Evolutionary conservation across 495 filamentous ascomycete genomes (phyloP), one percentile per base, ranked within the genome.

Genomic region (Penicillium cosmopolitanum): DNA sequence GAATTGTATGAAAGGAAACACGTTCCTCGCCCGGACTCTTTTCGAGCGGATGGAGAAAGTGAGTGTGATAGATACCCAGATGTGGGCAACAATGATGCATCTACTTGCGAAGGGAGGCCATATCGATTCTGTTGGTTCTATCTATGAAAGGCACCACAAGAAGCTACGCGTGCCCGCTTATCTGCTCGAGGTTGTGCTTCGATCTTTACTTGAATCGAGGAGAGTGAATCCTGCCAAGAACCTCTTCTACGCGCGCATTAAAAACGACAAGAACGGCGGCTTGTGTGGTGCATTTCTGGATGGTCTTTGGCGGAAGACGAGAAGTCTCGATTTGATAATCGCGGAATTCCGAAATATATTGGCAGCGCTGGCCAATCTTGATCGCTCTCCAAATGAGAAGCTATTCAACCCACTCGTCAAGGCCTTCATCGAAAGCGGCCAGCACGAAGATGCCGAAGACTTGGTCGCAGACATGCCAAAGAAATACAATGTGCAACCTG

Each of bases 361-460:
- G 31, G 43, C 56, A 11, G 60, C 63, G 23, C 58, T 77, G 12
- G 54, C 61, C 4, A 61, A 66, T 0, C 40, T 77, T 21, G 57
- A 57, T 12, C 73, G 72, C 53, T 42, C 52, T 8, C 67, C 71
- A 21, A 79, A 69, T 5, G 71, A 73, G 18, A 80, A 77, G 50
- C 65, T 80, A 16, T 75, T 79, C 61, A 79, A 78, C 40, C 76
- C 76, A 1, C 61, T 80, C 42, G 47, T 80, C 44, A 74, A 75
- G 52, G 74, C 74, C 25, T 77, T 72, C 46, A 58, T 79, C 13
- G 70, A 76, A 19, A 70, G 71, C 35, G 78, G 78, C 11, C 61
- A 70, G 34, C 50, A 65, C 11, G 69, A 68, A 43, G 75, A 75
- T 54, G 78, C 75, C 34, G 72, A 75, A 58, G 66, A 66, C 21